phyloP scores from a whole-genome alignment of 768 basidiomycete genomes.

The Polyporus arcularius region DNA sequence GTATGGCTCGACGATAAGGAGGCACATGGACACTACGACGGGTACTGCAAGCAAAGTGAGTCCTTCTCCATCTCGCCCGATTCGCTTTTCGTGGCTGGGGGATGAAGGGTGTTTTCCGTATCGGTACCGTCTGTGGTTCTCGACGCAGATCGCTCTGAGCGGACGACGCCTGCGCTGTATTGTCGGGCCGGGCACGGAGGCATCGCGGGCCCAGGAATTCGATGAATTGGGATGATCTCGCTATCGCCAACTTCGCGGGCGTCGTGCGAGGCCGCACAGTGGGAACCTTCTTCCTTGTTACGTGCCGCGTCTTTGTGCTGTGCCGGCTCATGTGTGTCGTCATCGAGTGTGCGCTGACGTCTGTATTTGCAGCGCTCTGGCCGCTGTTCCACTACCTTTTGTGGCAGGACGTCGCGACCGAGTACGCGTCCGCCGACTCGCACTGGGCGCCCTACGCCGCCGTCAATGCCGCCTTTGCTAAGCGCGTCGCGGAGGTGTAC shows the following conservation, averaged over 20 bases:
- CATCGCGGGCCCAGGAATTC: slow-evolving; percentile 5
- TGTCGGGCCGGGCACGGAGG: slow-evolving; percentile 11
- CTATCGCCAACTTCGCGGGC: background rate
- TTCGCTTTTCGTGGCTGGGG: background rate
- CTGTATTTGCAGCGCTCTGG: slow-evolving; percentile 72
- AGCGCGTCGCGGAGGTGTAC: slow-evolving; percentile 73
- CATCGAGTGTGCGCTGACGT: background rate
- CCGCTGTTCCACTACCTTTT: slow-evolving; percentile 98
- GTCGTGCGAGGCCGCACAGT: background rate
- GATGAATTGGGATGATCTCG: slow-evolving; percentile 1
- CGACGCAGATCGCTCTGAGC: background rate
- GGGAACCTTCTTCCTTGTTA: slow-evolving; percentile 13
- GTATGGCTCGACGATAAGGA: slow-evolving; percentile 91
- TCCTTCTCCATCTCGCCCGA: slow-evolving; percentile 21
- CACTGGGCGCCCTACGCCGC: slow-evolving; percentile 80
- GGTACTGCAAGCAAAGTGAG: slow-evolving; percentile 96
- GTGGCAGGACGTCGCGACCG: slow-evolving; percentile 94
- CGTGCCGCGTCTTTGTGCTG: background rate
- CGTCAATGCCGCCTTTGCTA: slow-evolving; percentile 85
- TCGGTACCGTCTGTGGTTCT: slow-evolving; percentile 3
- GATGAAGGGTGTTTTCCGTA: slow-evolving; percentile 3
- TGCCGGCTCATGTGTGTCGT: background rate
- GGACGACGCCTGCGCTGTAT: background rate
- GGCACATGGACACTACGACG: slow-evolving; percentile 94
- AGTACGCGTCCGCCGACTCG: slow-evolving; percentile 82